Percentiles rank a stretch among this genome's conserved stretches.
phyloP scores from a whole-genome alignment of 805 yeast genomes.

The Ogataea siamensis region DNA sequence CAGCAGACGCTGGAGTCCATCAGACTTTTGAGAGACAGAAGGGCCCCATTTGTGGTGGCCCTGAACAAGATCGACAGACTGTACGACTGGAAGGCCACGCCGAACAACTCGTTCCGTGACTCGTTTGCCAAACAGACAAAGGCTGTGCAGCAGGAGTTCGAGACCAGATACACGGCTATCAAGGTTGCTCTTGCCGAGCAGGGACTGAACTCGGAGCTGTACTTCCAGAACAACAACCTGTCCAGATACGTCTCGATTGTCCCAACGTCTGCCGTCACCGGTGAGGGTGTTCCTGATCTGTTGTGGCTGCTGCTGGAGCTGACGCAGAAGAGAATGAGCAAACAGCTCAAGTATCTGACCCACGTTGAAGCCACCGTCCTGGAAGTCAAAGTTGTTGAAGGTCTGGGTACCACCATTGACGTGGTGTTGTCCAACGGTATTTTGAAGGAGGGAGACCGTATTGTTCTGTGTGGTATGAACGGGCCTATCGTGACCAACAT shows the following conservation, averaged over 20 bases:
- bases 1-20: conserved; percentile 97
- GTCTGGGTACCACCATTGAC: conserved; percentile 98
- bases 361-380: conserved; percentile 93
- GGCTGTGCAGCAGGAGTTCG: conserved; percentile 89
- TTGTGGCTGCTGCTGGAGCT: conserved; percentile 91
- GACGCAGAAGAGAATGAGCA: conserved; percentile 98
- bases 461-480: conserved; percentile 95
- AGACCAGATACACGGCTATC: conserved; percentile 79
- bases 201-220: conserved; percentile 95
- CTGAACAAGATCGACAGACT: conserved; percentile 96
- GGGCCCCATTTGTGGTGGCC: conserved; percentile 97
- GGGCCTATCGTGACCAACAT: conserved; percentile 98
- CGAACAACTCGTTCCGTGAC: conserved; percentile 95
- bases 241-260: conserved; percentile 92
- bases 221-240: conserved; percentile 92
- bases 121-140: conserved; percentile 78
- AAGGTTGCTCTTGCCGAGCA: conserved; percentile 94
- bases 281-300: conserved; percentile 99
- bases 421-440: conserved; percentile 97
- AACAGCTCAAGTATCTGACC: conserved; percentile 93
- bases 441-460: conserved; percentile 89
- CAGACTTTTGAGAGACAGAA: conserved; percentile 87
- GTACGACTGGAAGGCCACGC: conserved; percentile 87
- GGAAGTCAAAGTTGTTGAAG: conserved; percentile 97
- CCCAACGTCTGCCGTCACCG: conserved; percentile 98